These are phyloP conservation scores for Astragalus membranaceus DNA, from an alignment of 306 rosid species.

Conservation along the genomic window DNA sequence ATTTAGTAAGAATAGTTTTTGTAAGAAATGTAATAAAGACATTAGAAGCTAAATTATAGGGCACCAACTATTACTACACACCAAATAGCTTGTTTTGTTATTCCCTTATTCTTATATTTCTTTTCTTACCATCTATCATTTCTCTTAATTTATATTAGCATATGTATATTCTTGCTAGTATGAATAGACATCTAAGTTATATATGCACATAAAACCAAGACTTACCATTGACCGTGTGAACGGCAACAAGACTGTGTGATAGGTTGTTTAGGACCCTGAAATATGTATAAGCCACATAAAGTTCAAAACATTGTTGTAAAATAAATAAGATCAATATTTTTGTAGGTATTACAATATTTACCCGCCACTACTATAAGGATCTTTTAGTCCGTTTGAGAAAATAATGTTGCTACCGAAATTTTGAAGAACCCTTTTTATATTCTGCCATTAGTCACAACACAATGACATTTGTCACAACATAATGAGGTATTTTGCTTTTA, in stretches of 20 bases:
- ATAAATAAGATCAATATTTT: not conserved
- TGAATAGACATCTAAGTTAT: not conserved
- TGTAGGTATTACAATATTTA: constrained; percentile 11
- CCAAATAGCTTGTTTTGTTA: too few species aligned
- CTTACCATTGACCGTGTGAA: constrained; percentile 34
- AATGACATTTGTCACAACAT: too few species aligned
- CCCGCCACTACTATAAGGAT: constrained; percentile 64
- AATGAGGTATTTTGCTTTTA: too few species aligned
- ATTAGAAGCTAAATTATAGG: too few species aligned
- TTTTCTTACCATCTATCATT: too few species aligned
- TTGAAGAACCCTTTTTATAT: constrained; percentile 39
- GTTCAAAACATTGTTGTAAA: not conserved
- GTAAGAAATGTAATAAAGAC: too few species aligned
- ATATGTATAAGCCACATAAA: not conserved
- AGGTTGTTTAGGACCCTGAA: constrained; percentile 44
- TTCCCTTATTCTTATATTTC: too few species aligned
- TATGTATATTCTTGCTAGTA: not conserved
- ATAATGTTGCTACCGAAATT: constrained; percentile 63
- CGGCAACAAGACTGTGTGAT: constrained; percentile 42
- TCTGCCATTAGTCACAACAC: constrained; percentile 40
- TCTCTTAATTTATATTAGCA: too few species aligned
- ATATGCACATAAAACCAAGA: not conserved
- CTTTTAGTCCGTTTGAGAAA: constrained; percentile 67
- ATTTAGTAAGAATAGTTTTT: too few species aligned
- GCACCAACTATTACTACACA: too few species aligned